Conservation (phyloP, 805 yeast genomes). For the Starmerella cellae region DNA sequence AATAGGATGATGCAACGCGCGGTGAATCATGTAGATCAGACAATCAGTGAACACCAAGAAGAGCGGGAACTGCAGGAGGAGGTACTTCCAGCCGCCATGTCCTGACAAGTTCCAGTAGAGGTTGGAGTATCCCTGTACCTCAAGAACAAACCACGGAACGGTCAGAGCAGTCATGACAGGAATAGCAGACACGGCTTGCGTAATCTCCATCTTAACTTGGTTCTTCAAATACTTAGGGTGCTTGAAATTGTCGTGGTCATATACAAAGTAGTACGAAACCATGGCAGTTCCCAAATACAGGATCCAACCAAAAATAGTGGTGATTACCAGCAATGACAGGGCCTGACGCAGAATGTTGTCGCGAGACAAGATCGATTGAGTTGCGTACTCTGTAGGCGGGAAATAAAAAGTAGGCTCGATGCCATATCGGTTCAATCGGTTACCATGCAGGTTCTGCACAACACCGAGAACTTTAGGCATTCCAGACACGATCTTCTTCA, state of each 20-base stretch:
- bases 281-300: constrained; percentile 65
- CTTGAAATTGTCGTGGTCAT: constrained; percentile 79
- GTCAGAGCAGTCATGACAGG: constrained; percentile 83
- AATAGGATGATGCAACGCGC: constrained; percentile 84
- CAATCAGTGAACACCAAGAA: constrained; percentile 90
- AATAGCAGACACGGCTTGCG: constrained; percentile 64
- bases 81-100: constrained; percentile 52
- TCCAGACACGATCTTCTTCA: constrained; percentile 1
- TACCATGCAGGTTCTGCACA: constrained; percentile 6
- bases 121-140: constrained; percentile 69
- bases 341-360: constrained; percentile 59
- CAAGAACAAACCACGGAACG: constrained; percentile 78
- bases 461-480: constrained; percentile 6
- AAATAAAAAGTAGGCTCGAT: constrained; percentile 40
- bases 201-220: constrained; percentile 75
- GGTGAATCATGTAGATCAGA: constrained; percentile 80
- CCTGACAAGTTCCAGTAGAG: constrained; percentile 56
- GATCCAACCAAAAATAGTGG: constrained; percentile 76
- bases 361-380: constrained; percentile 60
- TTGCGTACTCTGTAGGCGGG: constrained; percentile 42
- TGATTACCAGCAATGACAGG: constrained; percentile 50
- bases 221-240: constrained; percentile 93
- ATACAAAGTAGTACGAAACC: constrained; percentile 62
- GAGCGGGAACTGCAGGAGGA: constrained; percentile 53
- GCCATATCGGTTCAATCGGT: constrained; percentile 19